A percentile compares a stretch with the other conserved stretches of the same genome.
These are phyloP conservation scores for Meyerozyma elateridarum DNA, from an alignment of 1,139 yeast species.

Conservation along the genomic window DNA sequence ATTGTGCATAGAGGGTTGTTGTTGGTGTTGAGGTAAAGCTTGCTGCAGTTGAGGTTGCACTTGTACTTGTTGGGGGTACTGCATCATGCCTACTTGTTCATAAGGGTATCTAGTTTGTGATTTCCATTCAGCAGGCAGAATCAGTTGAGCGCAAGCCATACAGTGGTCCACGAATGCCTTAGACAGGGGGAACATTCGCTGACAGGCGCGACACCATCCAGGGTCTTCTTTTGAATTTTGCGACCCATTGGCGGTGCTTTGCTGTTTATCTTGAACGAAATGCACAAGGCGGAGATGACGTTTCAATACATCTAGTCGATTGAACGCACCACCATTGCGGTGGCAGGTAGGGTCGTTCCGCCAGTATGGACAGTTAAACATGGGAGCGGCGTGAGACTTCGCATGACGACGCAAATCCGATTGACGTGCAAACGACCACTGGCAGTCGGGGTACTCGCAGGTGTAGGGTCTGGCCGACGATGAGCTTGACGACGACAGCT, in stretches of 20 bases:
- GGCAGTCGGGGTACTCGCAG: conserved; percentile 54
- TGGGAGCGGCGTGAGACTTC: conserved; percentile 60
- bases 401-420: conserved; percentile 64
- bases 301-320: conserved; percentile 64
- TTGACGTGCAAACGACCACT: conserved; percentile 63
- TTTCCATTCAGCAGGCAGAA: conserved; percentile 27
- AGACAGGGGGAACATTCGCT: conserved; percentile 50
- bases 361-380: conserved; percentile 71
- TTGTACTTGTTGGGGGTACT: conserved; percentile 2
- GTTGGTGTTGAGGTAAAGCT: background rate
- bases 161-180: conserved; percentile 65
- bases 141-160: conserved; percentile 50
- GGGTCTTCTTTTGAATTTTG: conserved; percentile 35
- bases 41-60: background rate
- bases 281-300: conserved; percentile 67
- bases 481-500: background rate
- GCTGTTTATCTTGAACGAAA: conserved; percentile 48
- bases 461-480: conserved; percentile 29
- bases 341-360: conserved; percentile 63
- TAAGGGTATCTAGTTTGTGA: conserved; percentile 4
- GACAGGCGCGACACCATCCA: conserved; percentile 66
- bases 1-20: too few relatives aligned
- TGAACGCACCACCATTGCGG: conserved; percentile 67
- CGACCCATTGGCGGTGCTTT: conserved; percentile 12
- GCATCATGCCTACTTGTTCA: conserved; percentile 4